Evolutionary conservation across 2,329 filamentous ascomycete genomes (phyloP).

Genomic region (Fusarium longipes): DNA sequence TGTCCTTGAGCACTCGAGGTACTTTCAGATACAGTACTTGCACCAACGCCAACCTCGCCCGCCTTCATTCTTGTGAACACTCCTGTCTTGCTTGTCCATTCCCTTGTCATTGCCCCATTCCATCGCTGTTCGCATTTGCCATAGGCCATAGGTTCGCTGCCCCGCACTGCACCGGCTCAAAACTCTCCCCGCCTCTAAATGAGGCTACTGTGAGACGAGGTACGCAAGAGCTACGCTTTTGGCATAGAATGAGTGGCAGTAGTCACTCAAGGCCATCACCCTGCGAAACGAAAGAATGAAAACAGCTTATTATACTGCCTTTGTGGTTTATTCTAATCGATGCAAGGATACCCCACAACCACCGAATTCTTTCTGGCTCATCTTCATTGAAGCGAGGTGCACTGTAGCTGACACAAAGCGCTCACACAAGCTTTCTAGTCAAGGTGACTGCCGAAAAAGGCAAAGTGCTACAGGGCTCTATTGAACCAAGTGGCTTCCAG

Average conservation of each 20-base stretch:
- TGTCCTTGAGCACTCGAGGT: background rate
- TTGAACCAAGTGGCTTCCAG: slow-evolving; percentile 6
- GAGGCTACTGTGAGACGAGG: slow-evolving; percentile 17
- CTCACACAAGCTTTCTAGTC: slow-evolving; percentile 29
- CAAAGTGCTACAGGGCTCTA: slow-evolving; percentile 17
- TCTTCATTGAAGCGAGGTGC: slow-evolving; percentile 3
- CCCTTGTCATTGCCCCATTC: slow-evolving; percentile 33
- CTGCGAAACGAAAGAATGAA: slow-evolving; percentile 16
- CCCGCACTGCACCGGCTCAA: slow-evolving; percentile 30
- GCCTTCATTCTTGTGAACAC: slow-evolving; percentile 36
- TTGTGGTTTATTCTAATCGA: background rate
- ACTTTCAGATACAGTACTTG: background rate
- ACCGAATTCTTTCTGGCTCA: slow-evolving; percentile 14
- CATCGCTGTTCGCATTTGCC: slow-evolving; percentile 29
- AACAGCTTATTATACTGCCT: slow-evolving; percentile 8
- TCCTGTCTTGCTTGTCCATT: slow-evolving; percentile 30
- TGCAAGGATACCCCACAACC: slow-evolving; percentile 2
- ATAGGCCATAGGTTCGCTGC: slow-evolving; percentile 26
- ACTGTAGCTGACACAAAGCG: slow-evolving; percentile 3
- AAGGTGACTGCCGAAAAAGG: slow-evolving; percentile 36
- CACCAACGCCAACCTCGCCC: slow-evolving; percentile 15
- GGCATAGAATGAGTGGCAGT: slow-evolving; percentile 29
- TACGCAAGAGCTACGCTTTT: slow-evolving; percentile 33
- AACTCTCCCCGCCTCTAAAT: slow-evolving; percentile 34
- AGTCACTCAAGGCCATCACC: slow-evolving; percentile 12